Base-by-base conservation (phyloP, 768 basidiomycete genomes). In the Crassisporium funariophilum region DNA sequence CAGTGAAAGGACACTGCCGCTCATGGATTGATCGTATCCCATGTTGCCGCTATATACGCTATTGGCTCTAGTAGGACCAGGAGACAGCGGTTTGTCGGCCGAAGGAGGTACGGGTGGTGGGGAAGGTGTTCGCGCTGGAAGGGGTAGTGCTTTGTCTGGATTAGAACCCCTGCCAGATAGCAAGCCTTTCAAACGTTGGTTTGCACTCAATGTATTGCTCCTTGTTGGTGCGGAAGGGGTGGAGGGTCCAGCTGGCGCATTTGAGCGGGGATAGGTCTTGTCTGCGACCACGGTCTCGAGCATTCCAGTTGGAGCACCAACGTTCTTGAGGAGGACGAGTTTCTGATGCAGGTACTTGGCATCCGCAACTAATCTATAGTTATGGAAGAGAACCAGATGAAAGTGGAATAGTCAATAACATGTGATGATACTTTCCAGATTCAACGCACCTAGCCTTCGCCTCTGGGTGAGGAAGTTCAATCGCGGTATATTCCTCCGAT, bases 221-320 rank as follows among this genome's bases (percentile, higher is more conserved):
- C 71, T 64, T 41, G 62, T 60, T n/a, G n/a, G n/a, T n/a, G n/a
- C n/a, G n/a, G n/a, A n/a, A 37, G 63, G 53, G 23, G 60, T 47
- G 34, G 58, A 43, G 19, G 61, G 39, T 22, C 49, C 43, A 21
- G 56, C 40, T 16, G 57, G 41, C 34, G 52, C 41, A 16, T 35
- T 38, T 50, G 63, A 36, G 44, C 71, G 70, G 37, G 77, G 75
- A 40, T 86, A 61, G n/a, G 72, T 55, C 64, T 94, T 92, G 69
- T 95, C 93, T 36, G 81, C 73, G 46, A 95, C 83, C 43, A 97
- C 82, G 8, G 83, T 90, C 67, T 91, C 88, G 16, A 97, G 78
- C 82, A 92, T 90, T 13, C 75, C 78, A 10, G 84, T 84, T 1
- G 86, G 84, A 0, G 82, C 76, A 15, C 77, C 75, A 16, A 88